Evolutionary conservation across 805 yeast species (phyloP).

Genomic region (Ogataea methylovora): DNA sequence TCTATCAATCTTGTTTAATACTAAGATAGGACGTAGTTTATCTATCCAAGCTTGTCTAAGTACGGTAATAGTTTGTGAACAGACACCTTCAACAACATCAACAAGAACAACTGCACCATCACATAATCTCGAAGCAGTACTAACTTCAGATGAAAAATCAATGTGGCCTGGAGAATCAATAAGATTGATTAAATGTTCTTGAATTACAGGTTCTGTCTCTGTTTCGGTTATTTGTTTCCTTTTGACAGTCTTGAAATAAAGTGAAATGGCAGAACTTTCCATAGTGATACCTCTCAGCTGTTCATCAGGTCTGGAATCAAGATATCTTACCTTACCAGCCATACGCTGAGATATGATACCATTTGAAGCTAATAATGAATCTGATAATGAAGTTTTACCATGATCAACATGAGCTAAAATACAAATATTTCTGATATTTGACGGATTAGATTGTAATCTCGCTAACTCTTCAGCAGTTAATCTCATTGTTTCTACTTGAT

Average conservation of each 20-base stretch:
- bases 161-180: slow-evolving; percentile 99
- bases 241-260: slow-evolving; percentile 71
- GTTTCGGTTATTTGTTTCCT: slow-evolving; percentile 23
- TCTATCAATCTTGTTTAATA: slow-evolving; percentile 87
- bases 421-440: slow-evolving; percentile 79
- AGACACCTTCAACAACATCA: slow-evolving; percentile 97
- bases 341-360: slow-evolving; percentile 91
- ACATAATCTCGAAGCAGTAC: slow-evolving; percentile 91
- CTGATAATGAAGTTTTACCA: slow-evolving; percentile 94
- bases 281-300: slow-evolving; percentile 94
- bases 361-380: slow-evolving; percentile 86
- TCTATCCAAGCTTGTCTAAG: slow-evolving; percentile 95
- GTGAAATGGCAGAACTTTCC: slow-evolving; percentile 93
- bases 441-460: slow-evolving; percentile 61
- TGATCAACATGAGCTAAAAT: slow-evolving; percentile 98
- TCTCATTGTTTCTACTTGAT: slow-evolving; percentile 29
- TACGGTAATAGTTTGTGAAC: slow-evolving; percentile 94
- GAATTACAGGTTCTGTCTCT: slow-evolving; percentile 26
- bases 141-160: slow-evolving; percentile 93
- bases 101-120: slow-evolving; percentile 95
- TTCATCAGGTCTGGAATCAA: slow-evolving; percentile 94
- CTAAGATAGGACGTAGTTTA: slow-evolving; percentile 78
- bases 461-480: slow-evolving; percentile 58
- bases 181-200: slow-evolving; percentile 80
- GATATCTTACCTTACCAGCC: slow-evolving; percentile 91